Base-by-base conservation (phyloP, 345 rosid genomes). In the Laguncularia racemosa region DNA sequence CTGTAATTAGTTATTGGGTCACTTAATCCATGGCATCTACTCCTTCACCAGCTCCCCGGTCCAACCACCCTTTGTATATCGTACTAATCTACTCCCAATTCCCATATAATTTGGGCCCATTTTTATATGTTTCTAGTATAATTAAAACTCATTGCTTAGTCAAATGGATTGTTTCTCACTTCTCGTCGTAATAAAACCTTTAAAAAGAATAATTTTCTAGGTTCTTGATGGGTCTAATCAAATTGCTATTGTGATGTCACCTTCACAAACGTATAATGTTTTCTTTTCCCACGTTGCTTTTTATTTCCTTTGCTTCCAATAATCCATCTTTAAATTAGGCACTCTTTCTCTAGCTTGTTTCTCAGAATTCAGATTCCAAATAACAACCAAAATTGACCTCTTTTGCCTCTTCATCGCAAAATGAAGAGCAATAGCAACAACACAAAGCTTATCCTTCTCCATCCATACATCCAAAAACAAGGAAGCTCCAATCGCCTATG, bases 401-500 rank as follows among this genome's bases (percentile, higher is more conserved):
- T 46, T 59, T 23, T 12, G 16, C 54, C 13, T 26, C 43, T 3
- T 1, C 14, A 23, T 4, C 21, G 21, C 40, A 71, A 44, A 20
- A 91, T 83, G 95, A 92, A 85, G 83, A 84, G 72, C 71, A 70
- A 56, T 72, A 82, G 70, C 55, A 74, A 67, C 76, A 92, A 86
- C 80, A 86, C 97, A 1, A 92, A 86, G 76, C 89, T 92, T 33
- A 92, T 92, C 66, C 96, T 92, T 52, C 80, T 92, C 48, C 98
- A 89, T 48, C 98, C 97, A 2, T 89, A 92, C 54, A 80, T 86
- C 66, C 98, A 84, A 55, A 92, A 92, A 61, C 98, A 92, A 75
- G 95, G 93, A 19, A 74, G 76, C 69, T 70, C 97, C 11, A 86
- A 75, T 65, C 90, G 89, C 6, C 40, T 86, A 75, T 93, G 96